These are phyloP conservation scores for Endogone sp. DNA, from an alignment of 192 early-diverging fungal genomes.

Conservation along the genomic window DNA sequence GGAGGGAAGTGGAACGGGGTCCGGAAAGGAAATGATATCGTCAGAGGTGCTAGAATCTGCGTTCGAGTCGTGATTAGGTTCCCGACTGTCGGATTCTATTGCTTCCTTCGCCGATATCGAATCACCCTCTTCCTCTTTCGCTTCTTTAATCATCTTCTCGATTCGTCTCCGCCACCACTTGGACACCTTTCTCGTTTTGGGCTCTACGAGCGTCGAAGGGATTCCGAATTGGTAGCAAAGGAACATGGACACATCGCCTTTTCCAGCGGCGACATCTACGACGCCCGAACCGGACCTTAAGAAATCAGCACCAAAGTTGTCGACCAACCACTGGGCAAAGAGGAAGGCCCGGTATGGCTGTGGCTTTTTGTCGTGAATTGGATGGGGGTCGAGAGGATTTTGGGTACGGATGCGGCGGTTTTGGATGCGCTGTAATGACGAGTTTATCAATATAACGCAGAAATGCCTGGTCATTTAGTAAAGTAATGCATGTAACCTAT, in stretches of 20 bases:
- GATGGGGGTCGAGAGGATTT: slow-evolving; percentile 39
- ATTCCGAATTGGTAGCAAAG: slow-evolving; percentile 37
- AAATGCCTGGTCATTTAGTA: background rate
- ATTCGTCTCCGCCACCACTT: slow-evolving; percentile 24
- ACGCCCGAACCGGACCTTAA: slow-evolving; percentile 32
- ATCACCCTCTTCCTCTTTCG: background rate
- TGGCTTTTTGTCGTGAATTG: slow-evolving; percentile 33
- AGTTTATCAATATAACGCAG: slow-evolving; percentile 2
- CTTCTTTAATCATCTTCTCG: background rate
- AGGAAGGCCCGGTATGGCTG: slow-evolving; percentile 42
- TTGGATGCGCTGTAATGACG: slow-evolving; percentile 27
- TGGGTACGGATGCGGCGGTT: slow-evolving; percentile 32
- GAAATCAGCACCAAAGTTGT: slow-evolving; percentile 30
- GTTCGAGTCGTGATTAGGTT: slow-evolving; percentile 6
- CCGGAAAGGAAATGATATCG: too few relatives aligned
- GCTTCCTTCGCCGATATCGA: background rate
- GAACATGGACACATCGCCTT: slow-evolving; percentile 46
- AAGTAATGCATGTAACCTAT: too few relatives aligned
- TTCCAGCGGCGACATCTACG: slow-evolving; percentile 55
- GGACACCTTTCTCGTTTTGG: slow-evolving; percentile 34
- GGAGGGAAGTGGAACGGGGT: slow-evolving; percentile 14
- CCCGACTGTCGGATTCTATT: slow-evolving; percentile 18
- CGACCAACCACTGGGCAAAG: slow-evolving; percentile 50
- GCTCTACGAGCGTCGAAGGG: slow-evolving; percentile 44
- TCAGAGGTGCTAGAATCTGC: too few relatives aligned